Evolutionary conservation across 129 eudicot species (phyloP), one percentile per base, ranked within the genome.

Genomic region (Smallanthus sonchifolius): DNA sequence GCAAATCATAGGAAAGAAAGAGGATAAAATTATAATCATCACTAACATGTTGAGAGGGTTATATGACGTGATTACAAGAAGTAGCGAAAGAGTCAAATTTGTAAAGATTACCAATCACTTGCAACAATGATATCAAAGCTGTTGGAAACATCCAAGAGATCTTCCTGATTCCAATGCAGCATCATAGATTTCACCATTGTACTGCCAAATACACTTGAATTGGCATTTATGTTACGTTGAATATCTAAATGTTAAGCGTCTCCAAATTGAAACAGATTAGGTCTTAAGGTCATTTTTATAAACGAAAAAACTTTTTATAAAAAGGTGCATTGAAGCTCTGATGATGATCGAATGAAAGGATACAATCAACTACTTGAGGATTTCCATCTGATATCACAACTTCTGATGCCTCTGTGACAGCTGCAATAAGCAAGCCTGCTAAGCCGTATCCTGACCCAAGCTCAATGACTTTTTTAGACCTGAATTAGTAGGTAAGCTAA

Each of bases 321-420:
- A 16, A 17, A 48, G 28, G 13, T 3, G 17, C 16, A 36, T 34
- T 45, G 47, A 68, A 56, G 75, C 38, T 56, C 14, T 39, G 59
- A 56, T 7, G 56, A 60, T 59, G 36, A 38, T 5, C 44, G 59
- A 67, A 42, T 32, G 62, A 82, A 77, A 95, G 97, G 97, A 95
- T 95, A 95, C 99, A 95, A 88, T 88, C 94, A 82, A 95, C 96
- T 28, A 95, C 99, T 91, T 91, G 97, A 67, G 99, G 99, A 72
- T 95, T 95, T 67, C 99, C 99, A 82, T 95, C 99, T 63, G 99
- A 91, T 78, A 95, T 88, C 8, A 91, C 89, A 74, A 95, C 97
- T 74, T 95, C 99, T 43, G 69, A 79, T 64, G 99, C 99, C 15
- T 95, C 92, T 43, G 96, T 80, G 68, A 60, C 91, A 59, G 84